phyloP scores from a whole-genome alignment of 2,329 filamentous ascomycete species.

The Epicoccum nigrum region DNA sequence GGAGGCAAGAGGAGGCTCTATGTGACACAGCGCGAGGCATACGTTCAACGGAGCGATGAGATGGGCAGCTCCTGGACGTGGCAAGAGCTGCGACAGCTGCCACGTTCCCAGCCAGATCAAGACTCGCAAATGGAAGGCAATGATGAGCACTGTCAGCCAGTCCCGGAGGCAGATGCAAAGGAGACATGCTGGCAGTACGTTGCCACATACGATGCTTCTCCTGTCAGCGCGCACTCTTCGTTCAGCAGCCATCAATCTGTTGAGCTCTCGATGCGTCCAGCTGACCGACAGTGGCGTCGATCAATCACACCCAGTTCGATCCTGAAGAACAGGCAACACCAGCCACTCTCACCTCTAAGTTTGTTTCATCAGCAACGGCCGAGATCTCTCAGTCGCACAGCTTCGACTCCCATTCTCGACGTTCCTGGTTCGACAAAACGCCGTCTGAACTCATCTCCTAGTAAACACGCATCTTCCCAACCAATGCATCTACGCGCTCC shows the following conservation, averaged over 20 bases:
- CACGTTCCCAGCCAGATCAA: conserved; percentile 59
- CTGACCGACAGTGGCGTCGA: conserved; percentile 41
- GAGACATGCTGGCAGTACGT: conserved; percentile 73
- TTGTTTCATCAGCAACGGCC: conserved; percentile 38
- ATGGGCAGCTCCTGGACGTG: conserved; percentile 67
- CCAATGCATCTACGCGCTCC: conserved; percentile 47
- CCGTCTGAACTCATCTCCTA: conserved; percentile 35
- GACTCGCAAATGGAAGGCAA: conserved; percentile 41
- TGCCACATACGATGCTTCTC: conserved; percentile 65
- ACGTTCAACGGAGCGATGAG: conserved; percentile 67
- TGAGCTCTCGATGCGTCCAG: conserved; percentile 43
- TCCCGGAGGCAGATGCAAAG: conserved; percentile 66
- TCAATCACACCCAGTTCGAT: conserved; percentile 45
- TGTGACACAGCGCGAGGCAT: conserved; percentile 76
- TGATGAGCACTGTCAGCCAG: conserved; percentile 47
- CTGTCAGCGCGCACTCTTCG: conserved; percentile 54
- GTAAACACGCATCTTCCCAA: conserved; percentile 39
- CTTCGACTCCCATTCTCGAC: conserved; percentile 38
- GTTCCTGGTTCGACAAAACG: conserved; percentile 37
- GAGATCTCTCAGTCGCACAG: conserved; percentile 33
- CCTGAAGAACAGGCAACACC: conserved; percentile 36
- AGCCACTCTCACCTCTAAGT: conserved; percentile 46
- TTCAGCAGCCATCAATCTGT: conserved; percentile 48
- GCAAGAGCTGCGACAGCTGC: conserved; percentile 70
- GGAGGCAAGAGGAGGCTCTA: conserved; percentile 69